Base-by-base conservation (phyloP, 495 filamentous ascomycete species). In the Collariella sp. region DNA sequence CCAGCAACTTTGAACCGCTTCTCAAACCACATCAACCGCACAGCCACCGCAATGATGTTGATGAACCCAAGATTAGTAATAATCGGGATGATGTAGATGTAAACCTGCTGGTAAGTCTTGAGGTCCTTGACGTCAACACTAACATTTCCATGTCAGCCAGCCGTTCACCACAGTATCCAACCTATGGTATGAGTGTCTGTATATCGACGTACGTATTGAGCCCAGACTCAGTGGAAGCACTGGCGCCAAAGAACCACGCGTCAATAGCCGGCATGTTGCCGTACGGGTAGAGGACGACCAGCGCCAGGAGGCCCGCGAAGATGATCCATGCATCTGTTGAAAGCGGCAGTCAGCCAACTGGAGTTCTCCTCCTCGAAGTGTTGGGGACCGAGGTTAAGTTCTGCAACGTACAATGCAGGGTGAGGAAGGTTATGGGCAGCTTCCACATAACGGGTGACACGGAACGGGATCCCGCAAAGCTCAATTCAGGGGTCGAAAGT, bases 11-110 rank as follows among this genome's bases (percentile, higher is more conserved):
- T 79, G 58, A 91, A 88, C 0, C 86, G 78, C 62, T 87, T 87
- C 69, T 91, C 86, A 60, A 91, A 91, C 87, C 86, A 91, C 65
- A 88, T 88, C 20, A 91, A 67, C 1, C 87, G 81, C 18, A 89
- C 70, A 62, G 89, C 87, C 0, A 91, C 86, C 24, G 90, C 81
- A 22, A 79, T 77, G 11, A 81, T 74, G 62, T 89, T 81, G 65
- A 93, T 87, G 57, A 84, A 84, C 47, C 91, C 89, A 3, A 87
- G 87, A 16, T 84, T 93, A 29, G 82, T 80, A 7, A 87, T 60
- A 70, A 83, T 78, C 3, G 83, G 71, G 10, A 86, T 63, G 29
- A 83, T 54, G 43, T 80, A 84, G 7, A 86, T 54, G 18, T 79
- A 63, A 2, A 85, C 58, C 62, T 80, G 87, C 61, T 89, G 87